Percentiles rank a stretch among this genome's conserved stretches.
Evolutionary conservation across 2,329 filamentous ascomycete genomes (phyloP).

Genomic region (Cytospora paraplurivora): DNA sequence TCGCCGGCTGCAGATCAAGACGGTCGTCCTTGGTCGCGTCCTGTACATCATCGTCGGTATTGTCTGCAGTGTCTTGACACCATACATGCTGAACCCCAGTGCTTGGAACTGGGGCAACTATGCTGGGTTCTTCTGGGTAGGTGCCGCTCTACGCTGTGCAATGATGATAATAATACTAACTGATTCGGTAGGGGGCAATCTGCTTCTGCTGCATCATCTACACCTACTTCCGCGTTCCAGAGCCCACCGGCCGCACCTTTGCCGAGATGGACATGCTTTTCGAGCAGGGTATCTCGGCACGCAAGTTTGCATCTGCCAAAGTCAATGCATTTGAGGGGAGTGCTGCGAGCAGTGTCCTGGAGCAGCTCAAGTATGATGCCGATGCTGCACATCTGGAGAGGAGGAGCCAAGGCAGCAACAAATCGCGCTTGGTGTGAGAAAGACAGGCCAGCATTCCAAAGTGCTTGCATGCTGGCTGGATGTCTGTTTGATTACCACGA

Average conservation of each 20-base stretch:
- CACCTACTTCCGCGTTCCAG: slow-evolving; percentile 78
- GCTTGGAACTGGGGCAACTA: slow-evolving; percentile 89
- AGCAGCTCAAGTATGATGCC: slow-evolving; percentile 50
- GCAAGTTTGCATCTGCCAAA: slow-evolving; percentile 67
- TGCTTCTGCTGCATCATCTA: slow-evolving; percentile 82
- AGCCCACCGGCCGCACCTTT: slow-evolving; percentile 78
- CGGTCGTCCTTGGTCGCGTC: slow-evolving; percentile 81
- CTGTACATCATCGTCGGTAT: slow-evolving; percentile 83
- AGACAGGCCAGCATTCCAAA: background rate
- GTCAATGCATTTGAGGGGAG: slow-evolving; percentile 59
- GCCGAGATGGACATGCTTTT: slow-evolving; percentile 87
- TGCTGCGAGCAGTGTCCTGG: slow-evolving; percentile 51
- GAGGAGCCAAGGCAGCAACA: slow-evolving; percentile 23
- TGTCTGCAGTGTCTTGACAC: slow-evolving; percentile 77
- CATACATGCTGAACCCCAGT: slow-evolving; percentile 88
- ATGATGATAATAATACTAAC: slow-evolving; percentile 28
- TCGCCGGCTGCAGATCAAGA: slow-evolving; percentile 84
- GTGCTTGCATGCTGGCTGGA: background rate
- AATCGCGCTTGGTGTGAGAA: background rate
- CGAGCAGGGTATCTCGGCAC: slow-evolving; percentile 68
- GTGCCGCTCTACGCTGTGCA: slow-evolving; percentile 30
- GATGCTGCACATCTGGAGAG: slow-evolving; percentile 37
- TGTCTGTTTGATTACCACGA: background rate
- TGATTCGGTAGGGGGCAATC: slow-evolving; percentile 59
- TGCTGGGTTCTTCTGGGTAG: slow-evolving; percentile 82